A percentile compares a stretch with the other conserved stretches of the same genome.
Evolutionary conservation across 2,329 filamentous ascomycete species (phyloP).

Genomic region (Ophiostoma angusticollis): DNA sequence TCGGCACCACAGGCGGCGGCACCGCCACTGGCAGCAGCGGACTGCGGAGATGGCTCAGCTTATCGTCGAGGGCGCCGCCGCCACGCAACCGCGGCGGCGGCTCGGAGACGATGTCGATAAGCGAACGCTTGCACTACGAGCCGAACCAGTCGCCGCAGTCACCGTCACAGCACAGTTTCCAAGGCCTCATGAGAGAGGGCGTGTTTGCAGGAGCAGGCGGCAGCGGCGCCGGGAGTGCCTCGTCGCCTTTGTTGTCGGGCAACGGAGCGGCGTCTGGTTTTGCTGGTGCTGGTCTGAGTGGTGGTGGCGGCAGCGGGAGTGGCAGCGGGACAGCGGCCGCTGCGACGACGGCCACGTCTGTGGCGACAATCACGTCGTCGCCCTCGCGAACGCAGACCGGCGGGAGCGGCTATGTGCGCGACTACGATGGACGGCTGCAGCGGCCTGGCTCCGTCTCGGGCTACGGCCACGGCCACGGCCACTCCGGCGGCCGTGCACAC

Average conservation of each 20-base stretch:
- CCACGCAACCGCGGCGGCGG: conserved; percentile 16
- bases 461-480: neutral
- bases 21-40: conserved; percentile 1
- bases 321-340: conserved; percentile 4
- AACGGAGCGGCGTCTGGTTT: too few species aligned
- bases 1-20: conserved; percentile 15
- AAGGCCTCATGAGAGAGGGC: conserved; percentile 46
- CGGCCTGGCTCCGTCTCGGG: conserved; percentile 5
- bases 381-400: neutral
- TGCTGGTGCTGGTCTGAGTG: neutral
- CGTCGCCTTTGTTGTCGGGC: too few species aligned
- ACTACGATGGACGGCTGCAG: neutral
- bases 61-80: too few species aligned
- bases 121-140: conserved; percentile 5
- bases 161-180: conserved; percentile 15
- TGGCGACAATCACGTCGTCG: neutral
- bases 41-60: conserved; percentile 9
- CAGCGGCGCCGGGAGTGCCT: too few species aligned
- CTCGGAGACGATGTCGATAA: conserved; percentile 12
- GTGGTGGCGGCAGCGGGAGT: neutral
- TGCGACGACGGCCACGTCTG: conserved; percentile 7
- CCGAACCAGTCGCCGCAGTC: neutral
- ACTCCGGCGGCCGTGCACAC: too few species aligned
- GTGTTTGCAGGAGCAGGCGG: conserved; percentile 3
- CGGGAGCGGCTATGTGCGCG: neutral